Evolutionary conservation across 139 green algal genomes (phyloP).

Genomic region (Gonium pectorale): DNA sequence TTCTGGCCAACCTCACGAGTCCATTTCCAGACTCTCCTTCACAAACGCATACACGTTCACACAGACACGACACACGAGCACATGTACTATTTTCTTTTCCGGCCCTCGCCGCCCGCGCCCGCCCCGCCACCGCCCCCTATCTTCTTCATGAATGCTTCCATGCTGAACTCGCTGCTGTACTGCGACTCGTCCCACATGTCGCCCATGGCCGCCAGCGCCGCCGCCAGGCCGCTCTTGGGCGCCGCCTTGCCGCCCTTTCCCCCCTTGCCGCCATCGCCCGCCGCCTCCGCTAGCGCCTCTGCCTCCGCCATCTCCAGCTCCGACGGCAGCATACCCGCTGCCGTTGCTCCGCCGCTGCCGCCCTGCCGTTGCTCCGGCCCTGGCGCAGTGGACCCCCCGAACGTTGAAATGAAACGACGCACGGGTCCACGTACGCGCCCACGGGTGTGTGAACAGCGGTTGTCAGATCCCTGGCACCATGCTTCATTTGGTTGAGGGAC

Average conservation of each 20-base stretch:
- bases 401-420: too few relatives aligned
- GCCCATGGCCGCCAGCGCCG: slow-evolving; percentile 46
- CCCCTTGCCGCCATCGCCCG: slow-evolving; percentile 8
- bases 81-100: background rate
- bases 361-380: background rate
- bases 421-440: too few relatives aligned
- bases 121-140: slow-evolving; percentile 4
- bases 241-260: slow-evolving; percentile 17
- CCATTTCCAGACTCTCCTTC: too few relatives aligned
- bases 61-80: background rate
- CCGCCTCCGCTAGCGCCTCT: slow-evolving; percentile 11
- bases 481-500: too few relatives aligned
- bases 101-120: background rate
- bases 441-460: too few relatives aligned
- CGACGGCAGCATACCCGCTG: background rate
- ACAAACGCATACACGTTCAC: background rate
- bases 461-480: too few relatives aligned
- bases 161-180: slow-evolving; percentile 90
- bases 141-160: slow-evolving; percentile 81
- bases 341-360: background rate
- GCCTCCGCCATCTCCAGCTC: slow-evolving; percentile 41
- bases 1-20: too few relatives aligned
- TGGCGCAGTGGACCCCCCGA: too few relatives aligned
- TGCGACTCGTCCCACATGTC: slow-evolving; percentile 91
- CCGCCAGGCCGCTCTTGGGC: slow-evolving; percentile 39